phyloP scores from a whole-genome alignment of 2,329 filamentous ascomycete genomes.

The Fusarium sp. region DNA sequence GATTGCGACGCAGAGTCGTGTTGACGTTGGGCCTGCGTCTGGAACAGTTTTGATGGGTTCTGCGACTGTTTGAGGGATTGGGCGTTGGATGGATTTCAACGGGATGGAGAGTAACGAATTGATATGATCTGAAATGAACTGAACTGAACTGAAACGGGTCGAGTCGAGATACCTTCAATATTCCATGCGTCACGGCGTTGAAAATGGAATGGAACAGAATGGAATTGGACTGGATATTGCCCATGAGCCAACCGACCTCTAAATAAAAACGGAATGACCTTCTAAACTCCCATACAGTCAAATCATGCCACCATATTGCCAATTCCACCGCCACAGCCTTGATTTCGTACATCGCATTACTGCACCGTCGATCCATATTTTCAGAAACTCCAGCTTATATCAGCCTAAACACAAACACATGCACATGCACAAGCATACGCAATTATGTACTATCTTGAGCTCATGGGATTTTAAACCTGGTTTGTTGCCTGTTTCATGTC shows the following conservation, averaged over 20 bases:
- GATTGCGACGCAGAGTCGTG: slow-evolving; percentile 47
- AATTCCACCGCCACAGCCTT: not conserved
- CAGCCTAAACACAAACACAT: not conserved
- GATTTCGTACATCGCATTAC: slow-evolving; percentile 7
- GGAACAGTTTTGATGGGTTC: slow-evolving; percentile 44
- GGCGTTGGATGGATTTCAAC: not conserved
- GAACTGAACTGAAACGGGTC: not conserved
- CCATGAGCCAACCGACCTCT: not conserved
- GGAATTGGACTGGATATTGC: not conserved
- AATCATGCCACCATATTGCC: too few relatives aligned
- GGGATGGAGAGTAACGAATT: not conserved
- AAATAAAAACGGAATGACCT: not conserved
- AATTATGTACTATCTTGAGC: not conserved
- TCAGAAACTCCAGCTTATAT: not conserved
- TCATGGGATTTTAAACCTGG: not conserved
- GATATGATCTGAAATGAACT: not conserved
- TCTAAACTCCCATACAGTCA: too few relatives aligned
- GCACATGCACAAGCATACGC: not conserved
- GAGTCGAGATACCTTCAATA: slow-evolving; percentile 6
- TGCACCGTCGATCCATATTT: not conserved
- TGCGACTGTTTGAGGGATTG: slow-evolving; percentile 30
- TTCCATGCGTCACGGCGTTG: slow-evolving; percentile 8
- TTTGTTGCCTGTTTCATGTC: not conserved
- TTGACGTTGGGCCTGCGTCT: slow-evolving; percentile 47
- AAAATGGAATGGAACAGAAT: slow-evolving; percentile 1